These are phyloP conservation scores for Neopestalotiopsis sp. DNA, from an alignment of 2,329 filamentous ascomycete species.

Conservation along the genomic window DNA sequence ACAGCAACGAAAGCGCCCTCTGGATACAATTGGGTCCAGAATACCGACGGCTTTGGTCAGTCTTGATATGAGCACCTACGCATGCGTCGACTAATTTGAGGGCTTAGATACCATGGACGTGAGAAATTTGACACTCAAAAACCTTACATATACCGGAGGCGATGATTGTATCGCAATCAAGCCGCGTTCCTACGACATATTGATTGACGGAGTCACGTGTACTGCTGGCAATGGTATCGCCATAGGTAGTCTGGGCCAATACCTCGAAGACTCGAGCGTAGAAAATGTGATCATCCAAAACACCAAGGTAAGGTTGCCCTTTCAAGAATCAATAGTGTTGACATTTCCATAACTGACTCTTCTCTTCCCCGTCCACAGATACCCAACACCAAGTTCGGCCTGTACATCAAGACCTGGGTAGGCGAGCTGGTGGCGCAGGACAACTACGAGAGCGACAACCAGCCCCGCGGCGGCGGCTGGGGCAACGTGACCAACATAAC, in stretches of 20 bases:
- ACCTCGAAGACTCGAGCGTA: constrained; percentile 57
- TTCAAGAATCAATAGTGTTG: not conserved
- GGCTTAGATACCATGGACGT: constrained; percentile 55
- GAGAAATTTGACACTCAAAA: constrained; percentile 51
- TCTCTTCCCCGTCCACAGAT: constrained; percentile 22
- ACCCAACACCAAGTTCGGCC: constrained; percentile 23
- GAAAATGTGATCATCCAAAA: constrained; percentile 53
- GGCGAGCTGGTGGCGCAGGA: constrained; percentile 50
- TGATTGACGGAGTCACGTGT: constrained; percentile 49
- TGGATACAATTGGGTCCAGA: constrained; percentile 61
- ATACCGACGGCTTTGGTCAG: constrained; percentile 57
- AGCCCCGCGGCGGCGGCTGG: constrained; percentile 57
- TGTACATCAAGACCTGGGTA: constrained; percentile 63
- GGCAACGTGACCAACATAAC: constrained; percentile 55
- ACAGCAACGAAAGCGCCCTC: constrained; percentile 54
- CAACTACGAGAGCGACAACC: constrained; percentile 52
- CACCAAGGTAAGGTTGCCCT: constrained; percentile 47
- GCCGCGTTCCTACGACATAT: constrained; percentile 57
- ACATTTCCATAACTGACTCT: not conserved
- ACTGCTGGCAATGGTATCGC: constrained; percentile 60
- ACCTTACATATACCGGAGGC: constrained; percentile 59
- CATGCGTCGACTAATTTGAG: not conserved
- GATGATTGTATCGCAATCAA: constrained; percentile 64
- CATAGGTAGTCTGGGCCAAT: constrained; percentile 60
- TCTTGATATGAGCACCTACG: not conserved